These are phyloP conservation scores for Didymella keratinophila DNA, from an alignment of 2,329 filamentous ascomycete genomes.

Conservation along the genomic window DNA sequence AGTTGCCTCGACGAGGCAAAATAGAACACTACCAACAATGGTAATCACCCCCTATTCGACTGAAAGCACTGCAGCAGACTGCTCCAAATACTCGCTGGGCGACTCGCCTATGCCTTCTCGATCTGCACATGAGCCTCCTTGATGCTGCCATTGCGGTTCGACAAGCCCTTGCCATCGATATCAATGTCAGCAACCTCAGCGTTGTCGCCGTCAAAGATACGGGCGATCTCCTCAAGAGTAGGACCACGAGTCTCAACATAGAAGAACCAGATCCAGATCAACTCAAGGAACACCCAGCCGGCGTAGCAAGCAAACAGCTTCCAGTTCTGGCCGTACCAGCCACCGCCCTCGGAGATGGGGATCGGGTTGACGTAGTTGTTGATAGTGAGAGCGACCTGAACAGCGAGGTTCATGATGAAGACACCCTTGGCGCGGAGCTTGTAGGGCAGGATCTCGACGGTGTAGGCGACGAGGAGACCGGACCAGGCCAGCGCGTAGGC, in stretches of 20 bases:
- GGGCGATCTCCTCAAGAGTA: constrained; percentile 71
- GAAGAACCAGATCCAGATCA: constrained; percentile 59
- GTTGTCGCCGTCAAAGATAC: constrained; percentile 71
- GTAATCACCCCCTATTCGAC: too few relatives aligned
- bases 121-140: neutral
- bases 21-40: too few relatives aligned
- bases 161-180: neutral
- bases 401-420: constrained; percentile 64
- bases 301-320: constrained; percentile 47
- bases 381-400: constrained; percentile 67
- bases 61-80: too few relatives aligned
- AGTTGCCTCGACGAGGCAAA: too few relatives aligned
- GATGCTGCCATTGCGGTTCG: neutral
- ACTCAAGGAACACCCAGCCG: neutral
- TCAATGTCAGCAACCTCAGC: constrained; percentile 38
- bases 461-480: constrained; percentile 60
- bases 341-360: neutral
- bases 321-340: constrained; percentile 48
- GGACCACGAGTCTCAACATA: constrained; percentile 72
- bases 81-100: neutral
- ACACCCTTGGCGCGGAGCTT: constrained; percentile 56
- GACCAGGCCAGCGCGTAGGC: constrained; percentile 63
- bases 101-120: neutral
- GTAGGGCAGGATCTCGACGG: constrained; percentile 56
- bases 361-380: constrained; percentile 67